Evolutionary conservation across 768 basidiomycete species (phyloP), one percentile per base, ranked within the genome.

Genomic region (Lentinula boryana): DNA sequence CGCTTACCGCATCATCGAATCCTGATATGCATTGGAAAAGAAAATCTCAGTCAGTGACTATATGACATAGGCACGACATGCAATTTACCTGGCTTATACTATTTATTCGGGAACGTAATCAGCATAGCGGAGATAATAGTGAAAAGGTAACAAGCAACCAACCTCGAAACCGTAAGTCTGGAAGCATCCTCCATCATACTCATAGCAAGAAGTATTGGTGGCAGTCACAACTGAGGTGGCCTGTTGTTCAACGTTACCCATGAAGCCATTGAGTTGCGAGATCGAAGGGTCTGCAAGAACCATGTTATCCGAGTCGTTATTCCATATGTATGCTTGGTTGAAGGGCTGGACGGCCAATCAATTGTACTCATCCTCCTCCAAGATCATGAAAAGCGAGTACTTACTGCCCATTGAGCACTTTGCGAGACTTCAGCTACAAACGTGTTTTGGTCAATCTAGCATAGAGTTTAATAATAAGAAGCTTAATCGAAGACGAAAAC

Each of bases 131-230:
- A 41, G 35, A 13, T 8, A 40, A 38, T 38, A 54, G 18, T 27
- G 27, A 8, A 2, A 15, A 40, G 18, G 2, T 7, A 13, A 23
- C 13, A 43, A 31, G 6, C 35, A 15, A 58, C 48, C 5, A 1
- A 58, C 57, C 32, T 58, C 84, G 58, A 82, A 83, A 1, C 80
- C 84, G 40, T 85, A 84, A 7, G 75, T 68, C 40, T 79, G 75
- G 63, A 70, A 81, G 63, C 82, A 80, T 1, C 67, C 73, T 9
- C 73, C 67, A 16, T 65, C 74, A 35, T 68, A 69, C 67, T 73
- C 69, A 65, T 84, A 84, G 65, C 83, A 82, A n/a, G 66, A 58
- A 70, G 81, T 78, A 63, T 73, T 63, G 55, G 57, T 69, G 68
- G 60, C 38, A 8, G 58, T 60, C 1, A 60, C 58, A 15, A 60